Evolutionary conservation across 768 basidiomycete species (phyloP).

Genomic region (Leccinum imitatum): DNA sequence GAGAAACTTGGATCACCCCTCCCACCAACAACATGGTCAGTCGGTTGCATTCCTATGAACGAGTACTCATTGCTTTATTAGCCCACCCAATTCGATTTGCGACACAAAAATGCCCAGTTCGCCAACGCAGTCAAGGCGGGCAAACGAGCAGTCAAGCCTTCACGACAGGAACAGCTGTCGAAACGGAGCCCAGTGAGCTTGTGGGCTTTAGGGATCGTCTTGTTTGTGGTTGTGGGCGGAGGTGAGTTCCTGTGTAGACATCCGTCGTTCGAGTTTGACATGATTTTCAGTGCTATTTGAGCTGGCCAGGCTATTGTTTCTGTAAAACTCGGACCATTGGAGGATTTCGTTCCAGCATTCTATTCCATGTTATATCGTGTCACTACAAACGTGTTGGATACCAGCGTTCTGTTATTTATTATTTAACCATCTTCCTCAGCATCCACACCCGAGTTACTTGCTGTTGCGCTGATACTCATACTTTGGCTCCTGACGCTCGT

Average conservation of each 20-base stretch:
- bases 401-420: conserved; percentile 3
- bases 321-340: conserved; percentile 38
- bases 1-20: no score
- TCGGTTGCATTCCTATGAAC: background rate
- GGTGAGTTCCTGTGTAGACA: conserved; percentile 44
- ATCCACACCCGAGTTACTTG: conserved; percentile 52
- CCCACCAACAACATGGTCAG: conserved; percentile 32
- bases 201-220: conserved; percentile 70
- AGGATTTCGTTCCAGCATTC: conserved; percentile 3
- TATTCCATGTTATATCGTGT: background rate
- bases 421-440: conserved; percentile 34
- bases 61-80: conserved; percentile 23
- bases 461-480: conserved; percentile 57
- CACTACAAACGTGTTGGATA: conserved; percentile 13
- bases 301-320: conserved; percentile 61
- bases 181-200: conserved; percentile 75
- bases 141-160: conserved; percentile 72
- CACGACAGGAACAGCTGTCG: conserved; percentile 65
- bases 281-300: conserved; percentile 66
- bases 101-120: conserved; percentile 79
- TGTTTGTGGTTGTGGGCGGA: conserved; percentile 81
- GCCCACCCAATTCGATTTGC: conserved; percentile 84
- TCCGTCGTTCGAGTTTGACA: conserved; percentile 1
- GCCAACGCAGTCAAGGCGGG: conserved; percentile 69
- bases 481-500: conserved; percentile 54